Evolutionary conservation across 2,329 filamentous ascomycete species (phyloP), one percentile per base, ranked within the genome.

Genomic region (Clarireedia paspali): DNA sequence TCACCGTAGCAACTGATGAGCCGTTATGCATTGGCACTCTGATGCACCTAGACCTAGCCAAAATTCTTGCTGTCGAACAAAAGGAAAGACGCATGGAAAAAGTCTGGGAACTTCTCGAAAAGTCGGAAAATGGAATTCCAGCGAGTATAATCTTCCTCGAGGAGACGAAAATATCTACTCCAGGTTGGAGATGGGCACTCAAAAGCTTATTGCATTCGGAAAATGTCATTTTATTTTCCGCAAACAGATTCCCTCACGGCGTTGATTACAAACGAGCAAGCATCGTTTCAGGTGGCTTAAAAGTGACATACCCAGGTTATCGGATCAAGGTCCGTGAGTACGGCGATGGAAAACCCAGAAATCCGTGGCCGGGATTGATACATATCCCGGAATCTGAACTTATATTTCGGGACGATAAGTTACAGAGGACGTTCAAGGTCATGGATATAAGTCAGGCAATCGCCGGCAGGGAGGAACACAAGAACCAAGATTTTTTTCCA

Each of bases 1-100:
- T 70, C 1, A 67, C 64, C 26, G 66, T 70, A 70, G 4, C 62
- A 70, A 7, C 70, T 7, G 47, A 57, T 45, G 50, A 69, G 55
- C 56, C 68, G 0, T 58, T 70, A 1, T 70, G 68, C 42, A 68
- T 70, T 17, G 66, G 60, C 0, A 46, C 27, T 3, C 12, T 50
- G n/a, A 50, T 53, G 45, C 15, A 10, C 34, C 23, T 47, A 23
- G 45, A 47, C 46, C n/a, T 46, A 34, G 6, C 7, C n/a, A 38
- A 9, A 15, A 50, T 55, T 26, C 17, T 47, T 6, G 23, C 9
- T 2, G 47, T 38, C 6, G 36, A 42, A 34, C 23, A 3, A 17
- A 39, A 48, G n/a, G 27, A 49, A 17, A 39, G 47, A 7, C 34
- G 42, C 3, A 59, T 53, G 47, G 14, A 15, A 27, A 44, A 45